Evolutionary conservation across 1,284 basidiomycete genomes (phyloP).

Genomic region (Psilocybe mexicana): DNA sequence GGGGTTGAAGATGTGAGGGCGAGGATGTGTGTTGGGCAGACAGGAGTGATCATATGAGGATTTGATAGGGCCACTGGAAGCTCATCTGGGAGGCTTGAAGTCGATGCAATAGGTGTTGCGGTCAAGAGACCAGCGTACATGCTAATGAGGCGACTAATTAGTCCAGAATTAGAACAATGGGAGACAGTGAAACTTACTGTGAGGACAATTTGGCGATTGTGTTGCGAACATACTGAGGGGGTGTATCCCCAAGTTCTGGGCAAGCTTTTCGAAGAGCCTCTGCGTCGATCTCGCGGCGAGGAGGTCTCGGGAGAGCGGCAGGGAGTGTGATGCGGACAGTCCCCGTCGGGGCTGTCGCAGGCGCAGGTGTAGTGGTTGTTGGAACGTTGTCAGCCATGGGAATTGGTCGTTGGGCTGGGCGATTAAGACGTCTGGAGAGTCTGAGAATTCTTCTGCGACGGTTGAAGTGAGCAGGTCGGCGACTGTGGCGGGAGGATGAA

Average conservation of each 20-base stretch:
- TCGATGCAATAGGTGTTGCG: background rate
- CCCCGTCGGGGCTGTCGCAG: background rate
- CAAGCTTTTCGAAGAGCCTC: conserved; percentile 1
- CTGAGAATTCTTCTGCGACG: background rate
- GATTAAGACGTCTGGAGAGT: background rate
- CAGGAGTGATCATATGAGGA: background rate
- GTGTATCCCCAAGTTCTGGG: conserved; percentile 10
- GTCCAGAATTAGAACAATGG: conserved; percentile 1
- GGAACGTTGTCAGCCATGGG: background rate
- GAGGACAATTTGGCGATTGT: conserved; percentile 4
- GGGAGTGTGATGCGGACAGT: background rate
- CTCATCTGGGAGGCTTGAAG: conserved; percentile 7
- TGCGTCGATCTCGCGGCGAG: conserved; percentile 6
- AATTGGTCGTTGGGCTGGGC: background rate
- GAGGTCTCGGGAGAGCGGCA: background rate
- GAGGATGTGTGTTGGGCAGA: conserved; percentile 22
- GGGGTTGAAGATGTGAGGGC: conserved; percentile 7
- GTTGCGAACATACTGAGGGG: conserved; percentile 10
- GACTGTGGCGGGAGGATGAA: background rate
- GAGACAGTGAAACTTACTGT: conserved; percentile 9
- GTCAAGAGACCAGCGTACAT: conserved; percentile 17
- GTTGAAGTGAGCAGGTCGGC: background rate
- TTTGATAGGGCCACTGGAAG: conserved; percentile 14
- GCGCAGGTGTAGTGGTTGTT: background rate
- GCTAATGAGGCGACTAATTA: conserved; percentile 10